Conservation (phyloP, 495 filamentous ascomycete species). For the Aspergillus asperescens region DNA sequence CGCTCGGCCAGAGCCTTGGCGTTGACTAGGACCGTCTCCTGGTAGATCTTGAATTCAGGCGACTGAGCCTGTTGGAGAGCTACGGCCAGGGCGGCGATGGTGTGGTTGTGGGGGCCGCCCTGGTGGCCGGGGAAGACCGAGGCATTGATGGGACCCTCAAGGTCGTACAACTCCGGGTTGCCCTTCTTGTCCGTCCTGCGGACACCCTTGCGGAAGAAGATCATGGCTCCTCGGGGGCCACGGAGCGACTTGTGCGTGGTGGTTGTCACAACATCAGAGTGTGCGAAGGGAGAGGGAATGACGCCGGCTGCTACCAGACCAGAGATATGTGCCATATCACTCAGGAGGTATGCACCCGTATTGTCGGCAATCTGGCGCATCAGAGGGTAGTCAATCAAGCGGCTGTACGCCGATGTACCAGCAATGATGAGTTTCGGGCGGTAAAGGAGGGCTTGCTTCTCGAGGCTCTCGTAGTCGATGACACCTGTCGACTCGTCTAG, state of each 20-base stretch:
- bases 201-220: conserved; percentile 93
- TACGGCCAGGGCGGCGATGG: conserved; percentile 90
- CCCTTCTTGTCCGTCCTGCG: conserved; percentile 84
- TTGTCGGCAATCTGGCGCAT: conserved; percentile 86
- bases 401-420: conserved; percentile 90
- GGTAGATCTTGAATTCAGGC: conserved; percentile 83
- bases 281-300: conserved; percentile 78
- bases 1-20: conserved; percentile 77
- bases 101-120: conserved; percentile 97
- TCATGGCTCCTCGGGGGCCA: conserved; percentile 92
- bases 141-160: conserved; percentile 89
- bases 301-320: conserved; percentile 89
- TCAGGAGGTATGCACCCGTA: conserved; percentile 84
- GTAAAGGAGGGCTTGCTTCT: conserved; percentile 79
- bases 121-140: conserved; percentile 99
- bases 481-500: conserved; percentile 84
- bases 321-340: conserved; percentile 98
- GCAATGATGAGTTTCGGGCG: conserved; percentile 94
- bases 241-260: conserved; percentile 96
- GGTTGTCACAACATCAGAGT: conserved; percentile 95
- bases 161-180: conserved; percentile 76
- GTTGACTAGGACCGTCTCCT: conserved; percentile 80
- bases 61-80: conserved; percentile 90
- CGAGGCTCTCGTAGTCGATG: conserved; percentile 89
- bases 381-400: conserved; percentile 83